These are phyloP conservation scores for Ogataea hybrid DNA, from an alignment of 1,139 yeast genomes.

Conservation along the genomic window DNA sequence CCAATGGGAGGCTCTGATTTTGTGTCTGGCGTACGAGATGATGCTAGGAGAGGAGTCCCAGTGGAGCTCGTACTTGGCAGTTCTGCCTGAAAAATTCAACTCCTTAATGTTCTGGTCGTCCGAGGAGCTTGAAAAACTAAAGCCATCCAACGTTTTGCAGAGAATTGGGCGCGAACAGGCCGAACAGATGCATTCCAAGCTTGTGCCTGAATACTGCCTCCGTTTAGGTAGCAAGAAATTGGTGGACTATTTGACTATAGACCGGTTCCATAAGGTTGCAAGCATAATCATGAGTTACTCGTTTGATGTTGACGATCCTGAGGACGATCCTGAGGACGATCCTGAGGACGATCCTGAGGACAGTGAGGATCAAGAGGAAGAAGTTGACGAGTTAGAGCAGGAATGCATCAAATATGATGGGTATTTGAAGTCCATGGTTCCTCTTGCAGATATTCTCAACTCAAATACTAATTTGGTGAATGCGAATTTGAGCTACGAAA, in stretches of 20 bases:
- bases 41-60: conserved; percentile 42
- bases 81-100: conserved; percentile 64
- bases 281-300: conserved; percentile 66
- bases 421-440: conserved; percentile 81
- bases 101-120: conserved; percentile 81
- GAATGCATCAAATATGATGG: conserved; percentile 36
- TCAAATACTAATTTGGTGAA: conserved; percentile 81
- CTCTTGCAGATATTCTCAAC: conserved; percentile 86
- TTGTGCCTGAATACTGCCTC: conserved; percentile 35
- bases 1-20: conserved; percentile 78
- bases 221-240: conserved; percentile 28
- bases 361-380: conserved; percentile 29
- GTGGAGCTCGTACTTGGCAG: conserved; percentile 71
- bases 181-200: conserved; percentile 49
- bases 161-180: conserved; percentile 75
- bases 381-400: conserved; percentile 16
- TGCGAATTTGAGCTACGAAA: conserved; percentile 59
- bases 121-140: conserved; percentile 46
- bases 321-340: conserved; percentile 27
- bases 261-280: conserved; percentile 70
- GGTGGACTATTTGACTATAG: conserved; percentile 38
- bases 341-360: too few relatives aligned
- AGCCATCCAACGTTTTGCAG: conserved; percentile 68
- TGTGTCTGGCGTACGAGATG: conserved; percentile 62
- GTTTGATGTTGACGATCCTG: conserved; percentile 56